Base-by-base conservation (phyloP, 345 rosid species). In the Linum lewisii region DNA sequence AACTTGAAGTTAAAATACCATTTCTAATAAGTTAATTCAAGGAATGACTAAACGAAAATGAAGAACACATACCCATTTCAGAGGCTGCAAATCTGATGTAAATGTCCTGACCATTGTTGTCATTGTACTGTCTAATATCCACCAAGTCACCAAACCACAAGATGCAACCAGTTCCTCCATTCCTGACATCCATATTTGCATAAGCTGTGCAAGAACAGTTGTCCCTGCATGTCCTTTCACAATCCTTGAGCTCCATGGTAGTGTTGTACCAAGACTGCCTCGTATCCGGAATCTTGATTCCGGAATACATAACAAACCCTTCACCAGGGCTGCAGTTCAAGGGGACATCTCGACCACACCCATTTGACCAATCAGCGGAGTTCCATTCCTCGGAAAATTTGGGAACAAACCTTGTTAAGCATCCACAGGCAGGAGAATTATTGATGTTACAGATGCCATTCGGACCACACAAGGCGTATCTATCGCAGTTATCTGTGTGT, bases 11-110 rank as follows among this genome's bases (percentile, higher is more conserved):
- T 21, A 1, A 16, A 19, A 2, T 16, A 7, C 24, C 11, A 51
- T 11, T 16, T 34, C n/a, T n/a, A n/a, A 55, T 5, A 52, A 26
- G 9, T 23, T 24, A 18, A 16, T 21, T 19, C 50, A 44, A 11
- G n/a, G n/a, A n/a, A n/a, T n/a, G n/a, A 29, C n/a, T 54, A 60
- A 10, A 18, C 0, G 49, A 3, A 19, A 22, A 58, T 37, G 58
- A 51, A 7, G 4, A 22, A 23, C 34, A 42, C 57, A 25, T 59
- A 73, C 78, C 78, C 26, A 69, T 56, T 44, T 74, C 77, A 6
- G 81, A 69, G 24, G 75, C 77, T n/a, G 79, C 71, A 58, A 80
- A 10, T 65, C 79, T 60, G 36, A 77, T 14, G 62, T 72, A 80
- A 21, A 74, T 60, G 9, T 74, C 81, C 66, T 74, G 74, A 7